phyloP scores from a whole-genome alignment of 2,329 filamentous ascomycete species.

The Hortaea werneckii region DNA sequence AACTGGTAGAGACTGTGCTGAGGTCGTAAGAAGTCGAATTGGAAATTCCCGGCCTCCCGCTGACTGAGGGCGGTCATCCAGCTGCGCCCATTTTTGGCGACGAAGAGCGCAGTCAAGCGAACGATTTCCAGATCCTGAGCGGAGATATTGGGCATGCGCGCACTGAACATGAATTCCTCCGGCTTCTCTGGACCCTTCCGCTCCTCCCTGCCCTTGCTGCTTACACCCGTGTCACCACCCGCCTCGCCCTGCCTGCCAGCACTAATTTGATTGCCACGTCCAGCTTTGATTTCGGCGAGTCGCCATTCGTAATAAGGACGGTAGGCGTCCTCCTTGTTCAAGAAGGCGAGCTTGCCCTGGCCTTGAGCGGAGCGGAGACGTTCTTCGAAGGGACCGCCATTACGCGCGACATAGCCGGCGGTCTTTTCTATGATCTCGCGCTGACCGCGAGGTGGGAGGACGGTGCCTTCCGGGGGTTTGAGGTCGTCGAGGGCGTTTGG shows the following conservation, averaged over 20 bases:
- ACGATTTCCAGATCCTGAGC: slow-evolving; percentile 75
- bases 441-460: slow-evolving; percentile 78
- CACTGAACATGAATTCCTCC: slow-evolving; percentile 82
- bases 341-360: slow-evolving; percentile 78
- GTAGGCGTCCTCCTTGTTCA: slow-evolving; percentile 72
- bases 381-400: slow-evolving; percentile 61
- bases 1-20: slow-evolving; percentile 96
- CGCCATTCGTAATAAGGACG: slow-evolving; percentile 86
- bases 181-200: slow-evolving; percentile 69
- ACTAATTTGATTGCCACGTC: slow-evolving; percentile 67
- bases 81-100: slow-evolving; percentile 81
- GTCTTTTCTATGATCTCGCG: slow-evolving; percentile 84
- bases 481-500: slow-evolving; percentile 35
- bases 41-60: slow-evolving; percentile 78
- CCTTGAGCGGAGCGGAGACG: slow-evolving; percentile 73
- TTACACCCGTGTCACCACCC: slow-evolving; percentile 14
- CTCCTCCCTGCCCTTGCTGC: slow-evolving; percentile 47
- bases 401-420: slow-evolving; percentile 74
- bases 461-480: slow-evolving; percentile 71
- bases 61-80: slow-evolving; percentile 88
- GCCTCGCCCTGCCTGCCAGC: slow-evolving; percentile 63
- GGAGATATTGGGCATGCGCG: slow-evolving; percentile 94
- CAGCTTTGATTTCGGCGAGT: slow-evolving; percentile 72
- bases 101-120: slow-evolving; percentile 75
- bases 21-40: slow-evolving; percentile 91